Evolutionary conservation across 2,329 filamentous ascomycete species (phyloP).

Genomic region (Endoconidiophora polonica): DNA sequence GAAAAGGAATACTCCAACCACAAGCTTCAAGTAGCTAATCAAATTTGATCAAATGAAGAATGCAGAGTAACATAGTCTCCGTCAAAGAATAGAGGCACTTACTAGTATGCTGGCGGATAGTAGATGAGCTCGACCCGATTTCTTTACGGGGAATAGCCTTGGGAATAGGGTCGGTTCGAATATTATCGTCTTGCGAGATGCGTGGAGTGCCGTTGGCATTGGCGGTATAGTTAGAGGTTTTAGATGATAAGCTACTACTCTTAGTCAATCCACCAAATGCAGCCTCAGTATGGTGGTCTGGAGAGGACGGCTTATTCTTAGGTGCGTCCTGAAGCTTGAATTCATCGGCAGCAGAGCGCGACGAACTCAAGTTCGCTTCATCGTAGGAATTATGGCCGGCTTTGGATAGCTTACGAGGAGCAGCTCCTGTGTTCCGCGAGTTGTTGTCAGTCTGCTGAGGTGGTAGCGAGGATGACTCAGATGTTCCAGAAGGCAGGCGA

Average conservation of each 20-base stretch:
- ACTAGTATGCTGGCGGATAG: constrained; percentile 22
- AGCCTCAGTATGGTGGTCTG: constrained; percentile 17
- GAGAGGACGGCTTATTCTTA: constrained; percentile 35
- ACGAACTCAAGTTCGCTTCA: constrained; percentile 19
- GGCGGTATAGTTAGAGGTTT: constrained; percentile 4
- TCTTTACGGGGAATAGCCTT: constrained; percentile 51
- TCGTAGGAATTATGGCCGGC: constrained; percentile 21
- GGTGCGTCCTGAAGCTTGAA: constrained; percentile 74
- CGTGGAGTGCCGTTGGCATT: constrained; percentile 4
- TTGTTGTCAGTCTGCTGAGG: constrained; percentile 6
- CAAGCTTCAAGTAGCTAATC: too few species aligned
- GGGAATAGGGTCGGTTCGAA: constrained; percentile 1
- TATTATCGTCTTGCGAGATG: constrained; percentile 3
- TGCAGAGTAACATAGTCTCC: too few species aligned
- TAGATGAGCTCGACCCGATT: constrained; percentile 26
- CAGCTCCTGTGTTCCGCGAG: constrained; percentile 1
- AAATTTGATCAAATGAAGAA: too few species aligned
- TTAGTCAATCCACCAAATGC: constrained; percentile 13
- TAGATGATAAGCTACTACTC: constrained; percentile 9
- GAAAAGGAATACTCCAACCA: neutral
- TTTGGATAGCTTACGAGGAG: constrained; percentile 31
- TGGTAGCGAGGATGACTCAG: constrained; percentile 5
- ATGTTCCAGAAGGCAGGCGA: constrained; percentile 28
- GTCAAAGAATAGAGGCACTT: constrained; percentile 17
- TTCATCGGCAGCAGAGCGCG: constrained; percentile 30